Percentiles rank a stretch among this genome's conserved stretches.
phyloP scores from a whole-genome alignment of 179 eudicot genomes.

The Camellia oleifera region DNA sequence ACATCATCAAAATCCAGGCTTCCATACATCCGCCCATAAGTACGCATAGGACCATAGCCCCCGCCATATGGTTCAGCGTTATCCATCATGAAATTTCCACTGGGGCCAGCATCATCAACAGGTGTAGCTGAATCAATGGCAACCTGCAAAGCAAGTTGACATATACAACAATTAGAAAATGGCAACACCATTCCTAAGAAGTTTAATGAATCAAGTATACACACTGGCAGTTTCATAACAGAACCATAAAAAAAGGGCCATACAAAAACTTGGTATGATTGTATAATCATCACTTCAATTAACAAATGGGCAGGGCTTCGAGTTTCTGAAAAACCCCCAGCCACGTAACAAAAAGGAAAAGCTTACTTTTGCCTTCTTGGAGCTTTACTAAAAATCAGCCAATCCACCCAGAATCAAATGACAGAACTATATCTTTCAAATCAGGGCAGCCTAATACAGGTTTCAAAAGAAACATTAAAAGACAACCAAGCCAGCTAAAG shows the following conservation, averaged over 20 bases:
- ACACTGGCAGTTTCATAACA: neutral
- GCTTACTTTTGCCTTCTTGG: neutral
- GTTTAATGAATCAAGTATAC: neutral
- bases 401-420: neutral
- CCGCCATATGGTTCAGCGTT: slow-evolving; percentile 66
- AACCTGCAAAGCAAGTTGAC: slow-evolving; percentile 48
- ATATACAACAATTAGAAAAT: slow-evolving; percentile 2
- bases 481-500: too few relatives aligned
- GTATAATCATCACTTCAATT: neutral
- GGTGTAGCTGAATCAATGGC: slow-evolving; percentile 98
- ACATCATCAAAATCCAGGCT: slow-evolving; percentile 85
- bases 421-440: too few relatives aligned
- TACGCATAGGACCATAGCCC: slow-evolving; percentile 75
- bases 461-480: too few relatives aligned
- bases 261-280: too few relatives aligned
- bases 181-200: neutral
- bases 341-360: neutral
- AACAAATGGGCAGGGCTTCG: neutral
- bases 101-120: slow-evolving; percentile 80
- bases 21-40: slow-evolving; percentile 81
- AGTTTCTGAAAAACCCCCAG: neutral
- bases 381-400: neutral
- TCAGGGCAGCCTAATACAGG: too few relatives aligned
- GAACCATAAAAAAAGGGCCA: neutral
- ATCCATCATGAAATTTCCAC: slow-evolving; percentile 66